Percentiles rank a stretch among this genome's conserved stretches.
These are phyloP conservation scores for Harrya chromipes DNA, from an alignment of 768 basidiomycete genomes.

Conservation along the genomic window DNA sequence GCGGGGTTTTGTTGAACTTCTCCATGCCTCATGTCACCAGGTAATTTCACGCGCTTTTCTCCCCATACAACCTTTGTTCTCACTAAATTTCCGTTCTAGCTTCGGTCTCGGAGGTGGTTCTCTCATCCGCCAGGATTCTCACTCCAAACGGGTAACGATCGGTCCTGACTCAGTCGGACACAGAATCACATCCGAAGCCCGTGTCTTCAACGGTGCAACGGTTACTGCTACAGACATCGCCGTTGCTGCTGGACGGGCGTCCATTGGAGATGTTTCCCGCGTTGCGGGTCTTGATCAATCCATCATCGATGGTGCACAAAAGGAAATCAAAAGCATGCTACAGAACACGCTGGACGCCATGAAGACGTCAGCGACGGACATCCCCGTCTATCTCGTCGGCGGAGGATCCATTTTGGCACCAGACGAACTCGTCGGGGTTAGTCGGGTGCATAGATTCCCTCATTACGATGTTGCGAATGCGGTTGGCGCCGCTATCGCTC, in stretches of 20 bases:
- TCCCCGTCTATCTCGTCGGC: conserved; percentile 60
- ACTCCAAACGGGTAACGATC: conserved; percentile 42
- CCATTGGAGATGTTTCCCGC: conserved; percentile 29
- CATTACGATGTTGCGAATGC: conserved; percentile 60
- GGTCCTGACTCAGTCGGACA: conserved; percentile 69
- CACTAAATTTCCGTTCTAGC: conserved; percentile 26
- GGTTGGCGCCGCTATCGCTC: conserved; percentile 51
- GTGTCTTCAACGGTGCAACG: conserved; percentile 53
- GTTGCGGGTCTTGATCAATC: conserved; percentile 23
- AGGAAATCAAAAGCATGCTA: conserved; percentile 39
- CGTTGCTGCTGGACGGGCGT: conserved; percentile 38
- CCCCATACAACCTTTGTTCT: background rate
- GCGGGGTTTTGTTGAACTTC: conserved; percentile 59
- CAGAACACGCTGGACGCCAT: conserved; percentile 55
- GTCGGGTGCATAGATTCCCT: conserved; percentile 46
- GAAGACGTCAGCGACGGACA: conserved; percentile 60
- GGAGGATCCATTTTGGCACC: conserved; percentile 64
- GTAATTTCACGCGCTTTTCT: conserved; percentile 15
- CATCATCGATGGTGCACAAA: conserved; percentile 34
- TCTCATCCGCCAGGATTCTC: conserved; percentile 37
- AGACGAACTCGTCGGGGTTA: conserved; percentile 47
- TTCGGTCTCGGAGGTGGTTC: conserved; percentile 68
- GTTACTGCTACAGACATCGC: conserved; percentile 63
- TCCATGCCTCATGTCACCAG: conserved; percentile 54
- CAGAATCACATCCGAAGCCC: conserved; percentile 44